phyloP scores from a whole-genome alignment of 371 early-diverging fungal species.

The Actinomortierella wolfii region DNA sequence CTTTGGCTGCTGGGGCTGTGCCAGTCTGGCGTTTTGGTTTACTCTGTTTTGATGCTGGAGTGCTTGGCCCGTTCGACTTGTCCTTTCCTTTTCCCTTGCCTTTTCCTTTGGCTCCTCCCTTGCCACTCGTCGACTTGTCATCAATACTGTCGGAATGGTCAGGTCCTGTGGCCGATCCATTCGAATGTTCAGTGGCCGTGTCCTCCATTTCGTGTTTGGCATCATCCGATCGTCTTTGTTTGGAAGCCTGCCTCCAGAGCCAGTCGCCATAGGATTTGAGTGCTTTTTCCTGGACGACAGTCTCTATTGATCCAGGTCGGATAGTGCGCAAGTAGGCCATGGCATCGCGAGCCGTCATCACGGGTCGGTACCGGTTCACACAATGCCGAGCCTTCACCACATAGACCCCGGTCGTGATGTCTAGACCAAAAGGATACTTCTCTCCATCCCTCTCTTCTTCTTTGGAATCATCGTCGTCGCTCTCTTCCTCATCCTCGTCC shows the following conservation, averaged over 20 bases:
- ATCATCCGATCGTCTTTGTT: constrained; percentile 5
- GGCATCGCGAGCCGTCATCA: constrained; percentile 50
- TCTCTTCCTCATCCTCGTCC: not conserved
- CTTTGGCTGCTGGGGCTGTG: not conserved
- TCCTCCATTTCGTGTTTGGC: not conserved
- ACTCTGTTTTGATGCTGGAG: not conserved
- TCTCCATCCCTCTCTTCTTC: constrained; percentile 13
- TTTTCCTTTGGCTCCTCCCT: constrained; percentile 12
- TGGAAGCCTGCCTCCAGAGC: constrained; percentile 42
- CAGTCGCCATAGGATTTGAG: constrained; percentile 39
- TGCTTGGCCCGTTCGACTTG: too few species aligned
- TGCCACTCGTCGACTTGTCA: not conserved
- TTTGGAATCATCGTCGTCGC: constrained; percentile 6
- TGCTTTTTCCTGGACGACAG: constrained; percentile 53
- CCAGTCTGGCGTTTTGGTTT: constrained; percentile 8
- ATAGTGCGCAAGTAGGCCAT: constrained; percentile 47
- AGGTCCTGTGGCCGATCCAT: too few species aligned
- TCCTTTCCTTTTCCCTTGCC: constrained; percentile 17
- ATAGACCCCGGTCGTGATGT: constrained; percentile 3
- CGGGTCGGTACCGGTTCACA: constrained; percentile 41
- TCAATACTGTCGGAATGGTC: too few species aligned
- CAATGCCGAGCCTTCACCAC: constrained; percentile 26
- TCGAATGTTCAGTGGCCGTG: too few species aligned
- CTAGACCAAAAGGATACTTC: not conserved
- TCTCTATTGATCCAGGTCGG: constrained; percentile 55